Evolutionary conservation across 1,284 basidiomycete species (phyloP).

Genomic region (Megacollybia platyphylla): DNA sequence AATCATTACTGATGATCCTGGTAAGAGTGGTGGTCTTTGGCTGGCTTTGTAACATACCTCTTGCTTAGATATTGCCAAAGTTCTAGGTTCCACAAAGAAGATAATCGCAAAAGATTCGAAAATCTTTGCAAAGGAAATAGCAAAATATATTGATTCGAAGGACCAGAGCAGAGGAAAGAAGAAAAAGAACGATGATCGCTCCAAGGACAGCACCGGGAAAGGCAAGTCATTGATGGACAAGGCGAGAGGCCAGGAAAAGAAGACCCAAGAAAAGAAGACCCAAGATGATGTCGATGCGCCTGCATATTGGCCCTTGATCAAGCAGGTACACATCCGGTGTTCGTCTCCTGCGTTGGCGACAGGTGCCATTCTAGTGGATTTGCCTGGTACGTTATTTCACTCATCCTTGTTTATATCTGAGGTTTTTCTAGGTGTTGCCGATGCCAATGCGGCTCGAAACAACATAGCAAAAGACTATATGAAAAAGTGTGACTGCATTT

Average conservation of each 20-base stretch:
- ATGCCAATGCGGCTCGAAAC: constrained; percentile 44
- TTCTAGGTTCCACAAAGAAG: constrained; percentile 39
- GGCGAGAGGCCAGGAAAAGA: constrained; percentile 16
- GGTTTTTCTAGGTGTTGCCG: constrained; percentile 32
- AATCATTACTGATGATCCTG: constrained; percentile 31
- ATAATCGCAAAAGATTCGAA: constrained; percentile 38
- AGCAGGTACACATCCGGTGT: constrained; percentile 47
- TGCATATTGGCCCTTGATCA: constrained; percentile 51
- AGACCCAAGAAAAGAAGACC: constrained; percentile 7
- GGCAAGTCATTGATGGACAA: constrained; percentile 19
- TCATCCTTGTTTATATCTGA: neutral
- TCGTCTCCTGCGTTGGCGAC: constrained; percentile 35
- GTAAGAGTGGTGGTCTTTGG: constrained; percentile 16
- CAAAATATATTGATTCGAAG: constrained; percentile 54
- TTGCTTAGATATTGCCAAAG: constrained; percentile 22
- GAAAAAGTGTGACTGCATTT: constrained; percentile 45
- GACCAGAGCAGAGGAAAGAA: constrained; percentile 40
- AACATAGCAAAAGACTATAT: constrained; percentile 47
- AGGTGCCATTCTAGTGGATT: constrained; percentile 44
- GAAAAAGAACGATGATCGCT: constrained; percentile 25
- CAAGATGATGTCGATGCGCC: constrained; percentile 21
- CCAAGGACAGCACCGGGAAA: constrained; percentile 17
- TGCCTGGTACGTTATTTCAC: constrained; percentile 28
- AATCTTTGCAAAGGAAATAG: constrained; percentile 38
- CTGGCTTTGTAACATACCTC: neutral